phyloP scores from a whole-genome alignment of 306 rosid species.

The Corylus heterophylla region DNA sequence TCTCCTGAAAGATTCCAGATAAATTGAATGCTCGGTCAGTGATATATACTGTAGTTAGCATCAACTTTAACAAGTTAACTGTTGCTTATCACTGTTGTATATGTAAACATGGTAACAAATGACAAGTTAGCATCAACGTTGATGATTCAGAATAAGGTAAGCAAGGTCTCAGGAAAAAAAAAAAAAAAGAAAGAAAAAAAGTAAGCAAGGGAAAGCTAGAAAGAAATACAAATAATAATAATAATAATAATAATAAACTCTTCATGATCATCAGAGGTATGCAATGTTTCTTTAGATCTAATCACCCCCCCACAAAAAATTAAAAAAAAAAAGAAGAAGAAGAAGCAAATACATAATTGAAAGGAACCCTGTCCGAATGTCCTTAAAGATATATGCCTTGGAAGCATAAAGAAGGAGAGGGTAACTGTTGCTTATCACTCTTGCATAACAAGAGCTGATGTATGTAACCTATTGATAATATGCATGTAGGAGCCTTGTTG shows the following conservation, averaged over 20 bases:
- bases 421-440: background rate
- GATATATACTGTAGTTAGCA: slow-evolving; percentile 14
- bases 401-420: background rate
- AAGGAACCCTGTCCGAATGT: background rate
- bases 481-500: background rate
- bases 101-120: background rate
- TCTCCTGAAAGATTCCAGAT: slow-evolving; percentile 60
- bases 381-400: background rate
- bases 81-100: too few relatives aligned
- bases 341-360: background rate
- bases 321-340: background rate
- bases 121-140: background rate
- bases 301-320: too few relatives aligned
- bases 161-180: background rate
- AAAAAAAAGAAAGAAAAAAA: background rate
- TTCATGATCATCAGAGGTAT: too few relatives aligned
- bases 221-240: too few relatives aligned
- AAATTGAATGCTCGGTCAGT: slow-evolving; percentile 27
- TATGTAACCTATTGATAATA: background rate
- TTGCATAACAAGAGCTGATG: background rate
- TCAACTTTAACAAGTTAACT: too few relatives aligned
- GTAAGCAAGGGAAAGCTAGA: background rate
- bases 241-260: too few relatives aligned
- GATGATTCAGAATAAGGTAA: background rate
- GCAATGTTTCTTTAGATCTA: too few relatives aligned